Evolutionary conservation across 2,329 filamentous ascomycete genomes (phyloP), one percentile per base, ranked within the genome.

Genomic region (Monosporascus sp.): DNA sequence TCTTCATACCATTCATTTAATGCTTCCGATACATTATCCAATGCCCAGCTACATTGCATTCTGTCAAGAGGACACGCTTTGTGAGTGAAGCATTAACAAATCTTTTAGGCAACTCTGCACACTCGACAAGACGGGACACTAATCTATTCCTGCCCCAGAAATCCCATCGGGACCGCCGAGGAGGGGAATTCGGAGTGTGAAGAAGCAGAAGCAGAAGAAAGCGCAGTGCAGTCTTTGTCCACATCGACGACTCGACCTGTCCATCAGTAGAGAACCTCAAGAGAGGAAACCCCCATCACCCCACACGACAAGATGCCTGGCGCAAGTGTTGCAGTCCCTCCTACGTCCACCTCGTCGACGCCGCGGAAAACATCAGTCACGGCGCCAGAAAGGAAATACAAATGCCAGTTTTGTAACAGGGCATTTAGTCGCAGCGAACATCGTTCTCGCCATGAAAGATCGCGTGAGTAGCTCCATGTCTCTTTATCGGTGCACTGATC

Each of bases 371-470:
- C 87, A 61, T 79, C 87, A 57, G 76, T 86, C 64, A 87, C 84
- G 56, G 65, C 65, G 64, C 90, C 92, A 52, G 94, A 97, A 79
- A 93, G 95, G 80, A 96, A 97, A 76, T 99, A 99, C 84, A 97
- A 97, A 74, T 99, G 94, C 78, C 91, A 96, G 79, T 97, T 96
- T 75, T 97, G 94, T 79, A 92, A 92, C 75, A 84, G 94, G 73
- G 94, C 94, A 59, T 99, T 99, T 73, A 97, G 92, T 77, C 83
- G 94, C 72, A 96, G 91, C 72, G 94, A 99, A 75, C 94, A 99
- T 74, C 85, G 94, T 65, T 97, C 91, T 75, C 83, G 94, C 74
- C 94, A 99, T 75, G 94, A 99, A 76, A 84, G 94, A 76, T 96
- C 91, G 71, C 94, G 94, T 97, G 94, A 80, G 93, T 93, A 58